Evolutionary conservation across 768 basidiomycete genomes (phyloP), one percentile per base, ranked within the genome.

Genomic region (Leucosporidium yakuticum): DNA sequence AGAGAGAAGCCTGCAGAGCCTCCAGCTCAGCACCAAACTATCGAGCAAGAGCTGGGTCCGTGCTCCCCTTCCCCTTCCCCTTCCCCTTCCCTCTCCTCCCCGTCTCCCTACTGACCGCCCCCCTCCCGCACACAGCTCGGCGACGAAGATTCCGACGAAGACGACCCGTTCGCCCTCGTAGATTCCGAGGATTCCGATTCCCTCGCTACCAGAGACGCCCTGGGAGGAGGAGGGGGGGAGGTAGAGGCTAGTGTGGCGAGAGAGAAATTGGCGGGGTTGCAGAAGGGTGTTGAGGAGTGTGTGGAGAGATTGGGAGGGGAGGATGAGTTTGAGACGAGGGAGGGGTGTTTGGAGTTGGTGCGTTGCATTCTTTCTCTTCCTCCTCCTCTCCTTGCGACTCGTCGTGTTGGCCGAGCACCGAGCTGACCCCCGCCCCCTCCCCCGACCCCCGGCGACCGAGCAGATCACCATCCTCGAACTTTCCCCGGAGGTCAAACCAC

Each of bases 151-250:
- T 85, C 85, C 4, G 92, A 95, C 65, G 93, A 95, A 62, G 90
- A 92, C 63, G 93, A 99, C 81, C 95, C 96, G 1, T 99, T 99
- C 74, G 93, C 95, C 4, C 91, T 93, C 81, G 91, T 90, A n/a
- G 72, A 74, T 15, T 34, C 48, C 39, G 39, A 44, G 39, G 39
- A 44, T 15, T 44, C 39, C 39, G 17, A 44, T 15, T 44, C 39
- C 39, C 39, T 44, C 39, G 39, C 39, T 8, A 44, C 39, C 14
- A 12, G 39, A 8, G 53, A 64, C 74, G 58, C 25, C 20, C 23
- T 47, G 23, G 72, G 50, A 19, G 69, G 69, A 48, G 36, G 31
- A 23, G 61, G 62, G 19, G 27, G 69, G 88, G 89, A 94, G 76
- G 82, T 96, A 2, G 93, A 96, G 75, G 85, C 92, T 1, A 95